Evolutionary conservation across 164 flowering plant species (phyloP).

Genomic region (Houttuynia cordata): DNA sequence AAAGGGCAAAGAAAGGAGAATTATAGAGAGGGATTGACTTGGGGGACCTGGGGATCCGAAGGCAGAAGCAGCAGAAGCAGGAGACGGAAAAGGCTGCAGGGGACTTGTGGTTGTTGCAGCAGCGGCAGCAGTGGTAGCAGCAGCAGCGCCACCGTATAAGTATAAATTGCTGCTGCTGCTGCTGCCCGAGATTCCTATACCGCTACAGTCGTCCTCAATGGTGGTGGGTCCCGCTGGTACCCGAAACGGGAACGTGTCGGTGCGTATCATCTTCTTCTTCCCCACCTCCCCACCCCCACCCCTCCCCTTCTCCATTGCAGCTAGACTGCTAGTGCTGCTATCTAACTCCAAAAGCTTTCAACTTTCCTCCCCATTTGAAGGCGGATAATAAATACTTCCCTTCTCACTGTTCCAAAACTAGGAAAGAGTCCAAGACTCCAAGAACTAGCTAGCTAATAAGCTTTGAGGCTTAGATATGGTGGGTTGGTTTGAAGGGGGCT

Average conservation of each 20-base stretch:
- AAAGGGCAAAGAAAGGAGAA: too few relatives aligned
- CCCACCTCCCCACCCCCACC: neutral
- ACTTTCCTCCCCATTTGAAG: too few relatives aligned
- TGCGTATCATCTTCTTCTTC: slow-evolving; percentile 19
- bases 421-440: neutral
- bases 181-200: slow-evolving; percentile 5
- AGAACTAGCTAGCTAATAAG: too few relatives aligned
- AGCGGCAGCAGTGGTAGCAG: slow-evolving; percentile 3
- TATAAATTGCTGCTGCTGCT: slow-evolving; percentile 11
- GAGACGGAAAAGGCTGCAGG: slow-evolving; percentile 27
- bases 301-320: neutral
- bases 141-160: slow-evolving; percentile 16
- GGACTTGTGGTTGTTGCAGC: slow-evolving; percentile 12
- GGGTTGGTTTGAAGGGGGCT: neutral
- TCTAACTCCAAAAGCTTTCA: neutral
- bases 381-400: too few relatives aligned
- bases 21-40: neutral
- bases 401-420: slow-evolving; percentile 5
- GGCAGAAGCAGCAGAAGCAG: slow-evolving; percentile 15
- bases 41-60: slow-evolving; percentile 29
- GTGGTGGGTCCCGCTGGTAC: slow-evolving; percentile 13
- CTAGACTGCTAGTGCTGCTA: too few relatives aligned
- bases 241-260: slow-evolving; percentile 23
- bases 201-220: slow-evolving; percentile 7
- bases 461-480: too few relatives aligned